Evolutionary conservation across 1,284 basidiomycete genomes (phyloP).

Genomic region (Leccinum pachyderme): DNA sequence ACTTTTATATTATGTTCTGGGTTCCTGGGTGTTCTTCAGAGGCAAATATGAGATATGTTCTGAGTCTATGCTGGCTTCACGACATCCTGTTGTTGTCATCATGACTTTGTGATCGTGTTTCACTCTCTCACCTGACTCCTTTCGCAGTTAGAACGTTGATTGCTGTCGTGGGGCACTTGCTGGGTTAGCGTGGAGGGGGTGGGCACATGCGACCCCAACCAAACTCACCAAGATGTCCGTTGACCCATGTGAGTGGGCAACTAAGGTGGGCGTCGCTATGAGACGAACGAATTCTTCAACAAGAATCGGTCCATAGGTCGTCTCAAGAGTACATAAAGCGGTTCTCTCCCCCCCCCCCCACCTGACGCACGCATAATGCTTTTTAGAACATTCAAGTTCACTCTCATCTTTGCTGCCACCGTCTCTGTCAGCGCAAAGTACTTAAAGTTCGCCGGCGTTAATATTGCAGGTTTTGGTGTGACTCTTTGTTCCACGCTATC

Average conservation of each 20-base stretch:
- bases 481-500: background rate
- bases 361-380: constrained; percentile 8
- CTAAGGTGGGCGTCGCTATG: background rate
- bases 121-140: background rate
- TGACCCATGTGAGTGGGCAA: background rate
- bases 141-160: background rate
- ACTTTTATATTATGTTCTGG: background rate
- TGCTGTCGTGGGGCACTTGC: background rate
- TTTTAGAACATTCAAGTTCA: constrained; percentile 4
- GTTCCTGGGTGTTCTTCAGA: background rate
- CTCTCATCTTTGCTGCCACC: constrained; percentile 3
- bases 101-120: background rate
- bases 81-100: background rate
- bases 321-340: constrained; percentile 13
- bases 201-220: too few species aligned
- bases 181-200: background rate
- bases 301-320: constrained; percentile 1
- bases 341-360: background rate
- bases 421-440: constrained; percentile 1
- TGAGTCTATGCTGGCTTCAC: background rate
- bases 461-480: constrained; percentile 28
- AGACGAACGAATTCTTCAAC: background rate
- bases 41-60: background rate
- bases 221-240: background rate
- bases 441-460: constrained; percentile 25